Evolutionary conservation across 176 grass and related monocot genomes (phyloP), one percentile per base, ranked within the genome.

Genomic region (Zoysia japonica): DNA sequence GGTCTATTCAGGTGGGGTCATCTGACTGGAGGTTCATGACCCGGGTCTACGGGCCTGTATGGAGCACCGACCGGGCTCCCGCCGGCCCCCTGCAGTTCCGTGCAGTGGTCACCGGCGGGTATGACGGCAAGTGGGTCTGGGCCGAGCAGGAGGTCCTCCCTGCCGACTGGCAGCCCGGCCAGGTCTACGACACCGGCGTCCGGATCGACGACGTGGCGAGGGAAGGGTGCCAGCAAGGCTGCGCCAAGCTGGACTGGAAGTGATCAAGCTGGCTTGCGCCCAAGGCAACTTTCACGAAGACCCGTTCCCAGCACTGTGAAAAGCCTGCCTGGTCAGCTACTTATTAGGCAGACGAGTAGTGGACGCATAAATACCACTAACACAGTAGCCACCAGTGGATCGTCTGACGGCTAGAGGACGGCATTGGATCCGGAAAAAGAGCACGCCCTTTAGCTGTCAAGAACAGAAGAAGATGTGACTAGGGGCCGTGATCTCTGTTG

Each of bases 101-200:
- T 46, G 70, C 87, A 1, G 90, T 90, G 49, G 93, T 97, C 65
- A 97, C 90, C 0, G 88, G 85, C 0, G 93, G 93, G 4, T 93
- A 77, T 4, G 87, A 89, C 1, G 90, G 93, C 3, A 93, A 93
- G 47, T 97, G 93, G 90, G 88, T 93, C 45, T 88, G 88, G 90
- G 84, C 88, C 0, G 90, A 93, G 28, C 83, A 80, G 53, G 88
- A 86, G 79, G 90, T 97, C 41, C 88, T 93, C n/a, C 93, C 93
- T 0, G 77, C 72, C 2, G 16, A 87, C 53, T 93, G 90, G 93
- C 81, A 53, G 56, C 75, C 83, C 0, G 82, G 93, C 0, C 61
- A 42, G 8, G 73, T 92, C 15, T 92, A 92, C 1, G 90, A 92
- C 77, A 77, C 85, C 5, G 86, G 91, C 2, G 80, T 92, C 49